Conservation (phyloP, 2,329 filamentous ascomycete species). For the Magnaporthiopsis incrustans region DNA sequence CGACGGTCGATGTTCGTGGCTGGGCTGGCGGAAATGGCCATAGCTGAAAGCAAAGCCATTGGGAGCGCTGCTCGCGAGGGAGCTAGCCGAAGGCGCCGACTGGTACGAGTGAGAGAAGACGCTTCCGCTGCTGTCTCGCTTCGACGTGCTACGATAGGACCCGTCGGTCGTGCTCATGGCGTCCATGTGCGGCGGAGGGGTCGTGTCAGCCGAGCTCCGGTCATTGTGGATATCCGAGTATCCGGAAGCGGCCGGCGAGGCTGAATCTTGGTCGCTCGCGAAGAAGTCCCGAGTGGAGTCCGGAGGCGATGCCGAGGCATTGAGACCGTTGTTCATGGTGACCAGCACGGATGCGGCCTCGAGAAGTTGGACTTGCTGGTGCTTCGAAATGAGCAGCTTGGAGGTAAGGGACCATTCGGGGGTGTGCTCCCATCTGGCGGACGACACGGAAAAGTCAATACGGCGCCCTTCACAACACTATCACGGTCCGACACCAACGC, state of each 20-base stretch:
- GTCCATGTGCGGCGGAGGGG: slow-evolving; percentile 74
- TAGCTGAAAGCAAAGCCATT: slow-evolving; percentile 32
- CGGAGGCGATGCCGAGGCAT: slow-evolving; percentile 50
- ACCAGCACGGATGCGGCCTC: slow-evolving; percentile 96
- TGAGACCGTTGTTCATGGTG: slow-evolving; percentile 62
- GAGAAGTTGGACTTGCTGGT: slow-evolving; percentile 95
- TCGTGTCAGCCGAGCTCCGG: slow-evolving; percentile 83
- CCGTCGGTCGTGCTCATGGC: slow-evolving; percentile 46
- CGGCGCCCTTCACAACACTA: slow-evolving; percentile 4
- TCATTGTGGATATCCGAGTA: slow-evolving; percentile 72
- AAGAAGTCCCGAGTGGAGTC: slow-evolving; percentile 60
- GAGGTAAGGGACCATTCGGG: slow-evolving; percentile 96
- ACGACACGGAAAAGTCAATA: slow-evolving; percentile 31
- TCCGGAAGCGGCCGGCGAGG: slow-evolving; percentile 72
- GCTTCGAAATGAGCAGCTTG: slow-evolving; percentile 97
- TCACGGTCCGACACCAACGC: neutral
- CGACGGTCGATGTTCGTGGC: slow-evolving; percentile 66
- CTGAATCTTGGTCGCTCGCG: slow-evolving; percentile 73
- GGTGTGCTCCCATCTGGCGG: slow-evolving; percentile 93
- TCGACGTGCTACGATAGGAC: slow-evolving; percentile 40
- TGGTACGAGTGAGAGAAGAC: slow-evolving; percentile 74
- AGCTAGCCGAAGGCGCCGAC: slow-evolving; percentile 52
- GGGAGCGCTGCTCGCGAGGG: slow-evolving; percentile 43
- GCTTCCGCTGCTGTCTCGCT: slow-evolving; percentile 50
- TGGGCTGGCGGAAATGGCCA: slow-evolving; percentile 62